Base-by-base conservation (phyloP, 2,329 filamentous ascomycete species). In the Alternaria rosae region DNA sequence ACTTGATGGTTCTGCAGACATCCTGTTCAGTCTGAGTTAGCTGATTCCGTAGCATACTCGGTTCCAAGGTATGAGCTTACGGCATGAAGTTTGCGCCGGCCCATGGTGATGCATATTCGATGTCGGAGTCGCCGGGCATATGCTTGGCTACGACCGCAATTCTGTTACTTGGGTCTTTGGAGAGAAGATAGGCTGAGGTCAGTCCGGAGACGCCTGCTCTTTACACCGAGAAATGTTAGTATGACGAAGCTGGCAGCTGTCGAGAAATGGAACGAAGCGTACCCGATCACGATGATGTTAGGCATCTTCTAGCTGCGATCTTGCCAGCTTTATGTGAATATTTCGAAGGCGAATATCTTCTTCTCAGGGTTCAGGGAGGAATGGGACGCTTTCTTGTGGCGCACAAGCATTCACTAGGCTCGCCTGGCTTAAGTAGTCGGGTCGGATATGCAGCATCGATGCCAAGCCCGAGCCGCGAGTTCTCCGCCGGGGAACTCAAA, bases 21-120 rank as follows among this genome's bases (percentile, higher is more conserved):
- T 62, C 2, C 51, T 62, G 52, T 0, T 43, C n/a, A 9, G 13
- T 17, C 23, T 26, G 4, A n/a, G 3, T 61, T 13, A 61, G 54
- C 42, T 13, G 30, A 44, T 7, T 7, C 15, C 25, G 38, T 10
- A 11, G n/a, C 11, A 15, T 9, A 25, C 12, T n/a, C n/a, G 32
- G 15, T n/a, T 23, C 25, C 9, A 17, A 8, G 6, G 20, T n/a
- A 17, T 6, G 30, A 11, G 48, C 65, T 51, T 32, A 68, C 65
- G 65, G 73, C 47, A 50, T 50, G 20, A 50, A 61, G 38, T 95
- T 94, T 60, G 92, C 92, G 8, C 92, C 92, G 13, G 92, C 92
- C 91, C 92, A 95, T 0, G 92, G 92, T n/a, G 92, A 95, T 3
- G 92, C 90, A 77, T 97, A 97, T 84, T 96, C 92, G 65, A 93